phyloP scores from a whole-genome alignment of 257 asterid genomes.

The Lycium ferocissimum region DNA sequence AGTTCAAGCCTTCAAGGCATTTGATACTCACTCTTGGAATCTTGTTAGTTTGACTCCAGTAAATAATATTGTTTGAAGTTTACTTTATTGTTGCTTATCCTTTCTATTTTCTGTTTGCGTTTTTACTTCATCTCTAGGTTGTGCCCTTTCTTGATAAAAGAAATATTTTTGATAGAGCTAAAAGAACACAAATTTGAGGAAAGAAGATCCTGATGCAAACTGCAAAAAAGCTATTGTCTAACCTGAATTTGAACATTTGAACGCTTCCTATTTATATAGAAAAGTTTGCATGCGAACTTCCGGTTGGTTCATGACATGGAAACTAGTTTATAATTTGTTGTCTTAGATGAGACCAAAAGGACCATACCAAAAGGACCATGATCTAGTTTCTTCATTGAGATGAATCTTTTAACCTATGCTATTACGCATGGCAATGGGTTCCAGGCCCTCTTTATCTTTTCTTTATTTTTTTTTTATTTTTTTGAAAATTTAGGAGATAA shows the following conservation, averaged over 20 bases:
- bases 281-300: background rate
- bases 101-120: background rate
- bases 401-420: background rate
- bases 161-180: conserved; percentile 24
- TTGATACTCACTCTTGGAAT: background rate
- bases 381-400: background rate
- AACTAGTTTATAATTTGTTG: background rate
- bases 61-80: background rate
- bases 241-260: conserved; percentile 5
- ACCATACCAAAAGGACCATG: conserved; percentile 3
- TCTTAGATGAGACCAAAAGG: background rate
- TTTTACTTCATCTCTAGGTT: background rate
- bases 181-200: background rate
- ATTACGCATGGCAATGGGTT: conserved; percentile 19
- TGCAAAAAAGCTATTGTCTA: background rate
- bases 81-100: background rate
- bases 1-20: background rate
- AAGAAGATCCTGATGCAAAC: background rate
- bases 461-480: background rate
- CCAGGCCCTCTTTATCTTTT: background rate
- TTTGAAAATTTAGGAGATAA: background rate
- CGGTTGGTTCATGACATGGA: conserved; percentile 1
- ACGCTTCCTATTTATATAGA: background rate
- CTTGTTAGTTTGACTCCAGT: background rate
- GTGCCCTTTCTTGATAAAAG: background rate